These are phyloP conservation scores for Asterella californica DNA, from an alignment of 225 moss, liverwort and hornwort genomes.

Conservation along the genomic window DNA sequence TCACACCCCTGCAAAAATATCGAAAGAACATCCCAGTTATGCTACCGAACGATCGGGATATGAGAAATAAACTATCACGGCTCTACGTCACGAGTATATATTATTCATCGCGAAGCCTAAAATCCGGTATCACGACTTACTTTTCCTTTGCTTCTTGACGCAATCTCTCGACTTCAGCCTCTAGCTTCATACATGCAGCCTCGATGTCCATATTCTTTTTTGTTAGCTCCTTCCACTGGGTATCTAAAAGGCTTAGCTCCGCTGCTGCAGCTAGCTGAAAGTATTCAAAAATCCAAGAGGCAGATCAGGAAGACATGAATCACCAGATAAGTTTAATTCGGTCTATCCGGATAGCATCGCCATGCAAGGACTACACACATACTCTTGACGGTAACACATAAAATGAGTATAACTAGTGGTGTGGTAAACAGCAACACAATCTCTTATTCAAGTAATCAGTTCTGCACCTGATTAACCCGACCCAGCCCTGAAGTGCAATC, in stretches of 20 bases:
- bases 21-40: no score
- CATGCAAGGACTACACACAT: no score
- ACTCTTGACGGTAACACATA: no score
- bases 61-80: no score
- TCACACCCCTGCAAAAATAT: constrained; percentile 29
- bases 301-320: neutral
- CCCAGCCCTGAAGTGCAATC: neutral
- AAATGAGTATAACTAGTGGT: neutral
- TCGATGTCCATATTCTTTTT: constrained; percentile 81
- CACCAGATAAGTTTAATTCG: no score
- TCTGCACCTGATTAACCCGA: no score
- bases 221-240: constrained; percentile 74
- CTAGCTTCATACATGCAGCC: constrained; percentile 66
- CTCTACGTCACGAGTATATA: neutral
- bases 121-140: constrained; percentile 23
- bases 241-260: constrained; percentile 62
- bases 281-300: neutral
- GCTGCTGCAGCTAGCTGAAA: constrained; percentile 88
- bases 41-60: no score
- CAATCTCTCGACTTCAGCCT: constrained; percentile 62
- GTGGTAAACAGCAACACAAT: no score
- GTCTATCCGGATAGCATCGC: no score
- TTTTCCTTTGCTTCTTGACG: constrained; percentile 64
- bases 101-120: neutral
- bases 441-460: no score